Percentiles rank a stretch among this genome's conserved stretches.
phyloP scores from a whole-genome alignment of 1,284 basidiomycete genomes.

The Moesziomyces sp. region DNA sequence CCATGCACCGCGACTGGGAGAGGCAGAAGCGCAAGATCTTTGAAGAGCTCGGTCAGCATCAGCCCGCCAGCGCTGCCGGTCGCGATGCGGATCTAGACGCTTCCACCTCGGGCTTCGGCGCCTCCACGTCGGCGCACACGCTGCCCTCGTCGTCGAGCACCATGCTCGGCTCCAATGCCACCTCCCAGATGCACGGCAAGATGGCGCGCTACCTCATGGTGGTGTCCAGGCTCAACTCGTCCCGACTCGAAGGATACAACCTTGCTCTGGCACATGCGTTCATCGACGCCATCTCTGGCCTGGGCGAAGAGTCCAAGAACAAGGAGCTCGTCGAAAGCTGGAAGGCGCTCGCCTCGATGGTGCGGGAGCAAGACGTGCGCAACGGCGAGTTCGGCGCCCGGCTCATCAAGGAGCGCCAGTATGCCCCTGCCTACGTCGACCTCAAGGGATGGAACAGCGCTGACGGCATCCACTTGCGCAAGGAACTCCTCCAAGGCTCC shows the following conservation, averaged over 20 bases:
- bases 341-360: constrained; percentile 69
- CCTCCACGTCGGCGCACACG: constrained; percentile 48
- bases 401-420: constrained; percentile 69
- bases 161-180: constrained; percentile 15
- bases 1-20: constrained; percentile 86
- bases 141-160: constrained; percentile 21
- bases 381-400: constrained; percentile 65
- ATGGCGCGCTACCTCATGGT: constrained; percentile 64
- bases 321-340: constrained; percentile 69
- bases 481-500: constrained; percentile 77
- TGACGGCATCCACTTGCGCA: constrained; percentile 59
- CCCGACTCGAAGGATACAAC: constrained; percentile 54
- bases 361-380: constrained; percentile 70
- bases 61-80: constrained; percentile 24
- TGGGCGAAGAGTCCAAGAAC: constrained; percentile 50
- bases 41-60: constrained; percentile 79
- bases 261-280: constrained; percentile 56
- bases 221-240: constrained; percentile 58
- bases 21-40: constrained; percentile 87
- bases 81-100: constrained; percentile 22
- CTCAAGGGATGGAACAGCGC: constrained; percentile 25
- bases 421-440: constrained; percentile 70
- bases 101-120: constrained; percentile 37
- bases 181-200: constrained; percentile 59
- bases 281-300: constrained; percentile 53